phyloP scores from a whole-genome alignment of 257 asterid genomes.

The Solanum pennellii region DNA sequence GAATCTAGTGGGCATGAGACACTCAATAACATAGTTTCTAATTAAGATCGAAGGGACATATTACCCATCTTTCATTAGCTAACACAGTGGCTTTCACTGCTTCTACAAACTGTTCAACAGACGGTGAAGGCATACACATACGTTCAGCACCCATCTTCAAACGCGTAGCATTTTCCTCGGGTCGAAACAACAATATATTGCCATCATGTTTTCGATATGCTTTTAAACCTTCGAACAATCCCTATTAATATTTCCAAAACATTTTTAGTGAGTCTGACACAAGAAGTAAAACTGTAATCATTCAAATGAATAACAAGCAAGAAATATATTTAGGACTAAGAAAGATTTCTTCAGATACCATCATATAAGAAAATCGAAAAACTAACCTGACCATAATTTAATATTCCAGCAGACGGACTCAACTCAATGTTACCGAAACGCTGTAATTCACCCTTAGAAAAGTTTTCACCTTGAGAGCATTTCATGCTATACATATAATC shows the following conservation, averaged over 20 bases:
- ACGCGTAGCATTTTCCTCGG: constrained; percentile 70
- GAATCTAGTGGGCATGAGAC: not conserved
- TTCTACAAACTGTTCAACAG: constrained; percentile 81
- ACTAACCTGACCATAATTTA: constrained; percentile 92
- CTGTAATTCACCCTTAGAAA: constrained; percentile 63
- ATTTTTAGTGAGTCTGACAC: not conserved
- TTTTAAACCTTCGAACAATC: constrained; percentile 84
- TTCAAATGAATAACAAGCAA: not conserved
- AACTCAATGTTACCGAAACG: constrained; percentile 89
- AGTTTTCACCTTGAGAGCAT: constrained; percentile 63
- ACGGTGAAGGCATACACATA: constrained; percentile 96
- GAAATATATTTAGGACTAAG: not conserved
- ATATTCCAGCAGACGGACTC: constrained; percentile 89
- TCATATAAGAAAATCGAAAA: not conserved
- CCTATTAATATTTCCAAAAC: constrained; percentile 28
- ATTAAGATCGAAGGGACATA: not conserved
- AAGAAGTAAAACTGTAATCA: not conserved
- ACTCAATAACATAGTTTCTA: not conserved
- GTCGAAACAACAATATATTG: constrained; percentile 76
- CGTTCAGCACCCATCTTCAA: constrained; percentile 84
- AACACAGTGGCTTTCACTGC: constrained; percentile 82
- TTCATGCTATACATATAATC: constrained; percentile 91
- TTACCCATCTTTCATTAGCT: constrained; percentile 97
- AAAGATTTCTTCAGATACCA: not conserved
- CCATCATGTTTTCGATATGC: constrained; percentile 82